Percentiles rank a stretch among this genome's conserved stretches.
Conservation (phyloP, 257 asterid genomes). For the Penstemon barbatus region DNA sequence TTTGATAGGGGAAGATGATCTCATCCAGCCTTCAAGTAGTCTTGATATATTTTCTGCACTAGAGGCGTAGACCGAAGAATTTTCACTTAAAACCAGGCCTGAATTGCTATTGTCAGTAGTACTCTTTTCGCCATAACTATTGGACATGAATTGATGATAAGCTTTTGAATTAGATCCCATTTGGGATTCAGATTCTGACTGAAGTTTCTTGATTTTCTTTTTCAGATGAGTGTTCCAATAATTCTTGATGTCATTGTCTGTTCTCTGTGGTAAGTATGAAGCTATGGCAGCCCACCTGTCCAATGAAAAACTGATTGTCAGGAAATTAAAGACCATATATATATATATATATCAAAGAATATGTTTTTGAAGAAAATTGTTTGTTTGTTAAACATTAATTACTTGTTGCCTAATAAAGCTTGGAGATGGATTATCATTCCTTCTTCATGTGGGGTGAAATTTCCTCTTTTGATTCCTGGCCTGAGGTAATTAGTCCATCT, state of each 20-base stretch:
- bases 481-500: slow-evolving; percentile 94
- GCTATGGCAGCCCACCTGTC: slow-evolving; percentile 98
- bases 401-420: slow-evolving; percentile 95
- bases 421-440: slow-evolving; percentile 98
- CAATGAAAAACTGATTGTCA: background rate
- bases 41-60: slow-evolving; percentile 88
- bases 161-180: slow-evolving; percentile 32
- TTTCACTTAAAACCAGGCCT: slow-evolving; percentile 21
- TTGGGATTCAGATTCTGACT: slow-evolving; percentile 45
- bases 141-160: slow-evolving; percentile 43
- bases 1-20: slow-evolving; percentile 53
- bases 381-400: slow-evolving; percentile 17
- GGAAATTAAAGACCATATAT: too few relatives aligned
- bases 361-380: too few relatives aligned
- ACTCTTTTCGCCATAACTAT: slow-evolving; percentile 16
- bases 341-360: too few relatives aligned
- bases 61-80: slow-evolving; percentile 72
- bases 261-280: slow-evolving; percentile 88
- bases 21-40: slow-evolving; percentile 94
- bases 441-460: slow-evolving; percentile 94
- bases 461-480: slow-evolving; percentile 97
- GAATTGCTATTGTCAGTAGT: slow-evolving; percentile 22
- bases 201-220: slow-evolving; percentile 73
- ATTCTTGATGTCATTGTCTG: slow-evolving; percentile 94
- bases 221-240: slow-evolving; percentile 97